phyloP scores from a whole-genome alignment of 768 basidiomycete species.

The Hortiboletus flavorubellus region DNA sequence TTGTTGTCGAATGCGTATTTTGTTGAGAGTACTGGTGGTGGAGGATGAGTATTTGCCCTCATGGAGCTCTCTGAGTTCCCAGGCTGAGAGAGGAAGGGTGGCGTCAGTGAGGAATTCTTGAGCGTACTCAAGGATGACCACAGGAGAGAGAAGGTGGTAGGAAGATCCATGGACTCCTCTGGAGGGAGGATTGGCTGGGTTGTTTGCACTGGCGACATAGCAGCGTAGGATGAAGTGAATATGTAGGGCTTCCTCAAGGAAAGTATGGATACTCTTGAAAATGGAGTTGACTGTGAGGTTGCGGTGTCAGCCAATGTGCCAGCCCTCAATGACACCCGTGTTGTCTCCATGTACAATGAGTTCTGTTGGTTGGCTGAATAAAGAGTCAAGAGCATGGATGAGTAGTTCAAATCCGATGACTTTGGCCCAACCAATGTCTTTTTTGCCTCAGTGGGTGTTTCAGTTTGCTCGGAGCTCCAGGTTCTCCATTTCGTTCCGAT shows the following conservation, averaged over 20 bases:
- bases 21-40: too few relatives aligned
- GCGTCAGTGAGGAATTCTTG: not conserved
- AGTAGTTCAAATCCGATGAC: not conserved
- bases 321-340: not conserved
- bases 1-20: too few relatives aligned
- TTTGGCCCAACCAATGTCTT: not conserved
- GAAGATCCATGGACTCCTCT: not conserved
- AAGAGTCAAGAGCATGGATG: too few relatives aligned
- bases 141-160: slow-evolving; percentile 3
- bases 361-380: not conserved
- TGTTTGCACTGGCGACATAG: not conserved
- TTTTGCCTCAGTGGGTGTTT: too few relatives aligned
- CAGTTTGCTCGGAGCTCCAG: not conserved
- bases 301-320: not conserved
- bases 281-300: too few relatives aligned
- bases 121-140: not conserved
- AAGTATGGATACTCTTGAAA: not conserved
- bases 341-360: not conserved
- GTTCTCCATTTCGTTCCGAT: not conserved
- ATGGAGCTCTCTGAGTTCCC: too few relatives aligned
- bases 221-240: slow-evolving; percentile 1
- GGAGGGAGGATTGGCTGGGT: slow-evolving; percentile 5
- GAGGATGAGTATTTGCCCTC: too few relatives aligned
- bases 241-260: not conserved
- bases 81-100: too few relatives aligned